Evolutionary conservation across 768 basidiomycete species (phyloP).

Genomic region (Naganishia vaughanmartiniae): DNA sequence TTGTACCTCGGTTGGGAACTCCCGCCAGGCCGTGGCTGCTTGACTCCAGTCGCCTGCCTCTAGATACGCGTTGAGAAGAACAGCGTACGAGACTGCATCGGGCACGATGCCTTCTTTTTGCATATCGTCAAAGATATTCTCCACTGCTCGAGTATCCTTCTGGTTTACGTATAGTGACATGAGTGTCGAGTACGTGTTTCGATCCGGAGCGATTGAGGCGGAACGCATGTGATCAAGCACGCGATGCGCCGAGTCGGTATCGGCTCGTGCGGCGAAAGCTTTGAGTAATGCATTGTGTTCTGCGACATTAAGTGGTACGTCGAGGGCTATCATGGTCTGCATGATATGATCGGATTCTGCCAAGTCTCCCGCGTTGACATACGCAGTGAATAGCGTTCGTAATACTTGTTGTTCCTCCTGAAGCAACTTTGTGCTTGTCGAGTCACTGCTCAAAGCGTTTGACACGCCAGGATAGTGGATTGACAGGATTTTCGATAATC

Average conservation of each 20-base stretch:
- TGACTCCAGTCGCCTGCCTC: constrained; percentile 75
- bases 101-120: constrained; percentile 36
- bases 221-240: constrained; percentile 7
- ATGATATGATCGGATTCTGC: background rate
- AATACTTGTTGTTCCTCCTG: background rate
- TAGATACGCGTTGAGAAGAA: constrained; percentile 79
- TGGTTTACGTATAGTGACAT: constrained; percentile 21
- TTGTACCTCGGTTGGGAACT: constrained; percentile 52
- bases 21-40: constrained; percentile 69
- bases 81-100: constrained; percentile 50
- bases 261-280: constrained; percentile 2
- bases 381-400: background rate
- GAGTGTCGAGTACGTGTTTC: background rate
- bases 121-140: constrained; percentile 18
- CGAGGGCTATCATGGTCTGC: background rate
- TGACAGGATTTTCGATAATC: background rate
- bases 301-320: background rate
- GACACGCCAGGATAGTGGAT: background rate
- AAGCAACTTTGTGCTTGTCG: background rate
- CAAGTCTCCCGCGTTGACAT: background rate
- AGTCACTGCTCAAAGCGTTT: background rate
- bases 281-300: background rate
- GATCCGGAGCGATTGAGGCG: background rate
- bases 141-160: background rate
- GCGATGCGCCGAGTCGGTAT: background rate